Evolutionary conservation across 805 yeast species (phyloP), one percentile per base, ranked within the genome.

Genomic region (Grigorovia humatica): DNA sequence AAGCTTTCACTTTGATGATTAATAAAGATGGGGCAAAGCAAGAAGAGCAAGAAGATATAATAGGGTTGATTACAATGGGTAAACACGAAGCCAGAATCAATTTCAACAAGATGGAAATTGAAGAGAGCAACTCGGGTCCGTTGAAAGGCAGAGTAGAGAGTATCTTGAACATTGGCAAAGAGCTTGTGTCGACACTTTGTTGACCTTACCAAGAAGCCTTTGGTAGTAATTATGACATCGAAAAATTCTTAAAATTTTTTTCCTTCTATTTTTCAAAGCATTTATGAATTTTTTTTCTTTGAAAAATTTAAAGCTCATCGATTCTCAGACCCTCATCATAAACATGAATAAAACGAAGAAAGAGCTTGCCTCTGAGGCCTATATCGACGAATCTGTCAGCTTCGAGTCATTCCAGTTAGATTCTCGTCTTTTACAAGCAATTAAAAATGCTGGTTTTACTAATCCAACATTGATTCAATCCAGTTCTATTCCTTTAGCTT

Each of bases 391-490:
- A 35, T 74, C 82, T 1, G 70, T 77, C 13, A 73, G 80, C 7
- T 91, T 95, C 76, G 87, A 84, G 50, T 75, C 85, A 2, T 80
- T 91, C 64, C 81, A 81, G 51, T 74, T 91, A 52, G 99, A 93
- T 66, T 77, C 95, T 30, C 75, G 98, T 55, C 73, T 93, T 46
- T 65, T 80, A 43, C 96, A 91, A 66, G 96, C 97, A 8, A 76
- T 91, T 50, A 83, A 83, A 57, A 81, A 81, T 60, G 70, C 84
- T 44, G 96, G 95, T 4, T 89, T 82, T 72, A 79, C 76, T 50
- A 81, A 84, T 63, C 98, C 99, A 9, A 93, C 98, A 1, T 75
- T 88, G 52, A 85, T 93, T 51, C 99, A 93, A 70, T 78, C 95
- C 9, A 83, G 82, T 63, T 85, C 96, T n/a, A 88, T 93, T 54